A percentile compares a stretch with the other conserved stretches of the same genome.
Evolutionary conservation across 441 rosid genomes (phyloP).

Genomic region (Euphorbia schlechtendalii): DNA sequence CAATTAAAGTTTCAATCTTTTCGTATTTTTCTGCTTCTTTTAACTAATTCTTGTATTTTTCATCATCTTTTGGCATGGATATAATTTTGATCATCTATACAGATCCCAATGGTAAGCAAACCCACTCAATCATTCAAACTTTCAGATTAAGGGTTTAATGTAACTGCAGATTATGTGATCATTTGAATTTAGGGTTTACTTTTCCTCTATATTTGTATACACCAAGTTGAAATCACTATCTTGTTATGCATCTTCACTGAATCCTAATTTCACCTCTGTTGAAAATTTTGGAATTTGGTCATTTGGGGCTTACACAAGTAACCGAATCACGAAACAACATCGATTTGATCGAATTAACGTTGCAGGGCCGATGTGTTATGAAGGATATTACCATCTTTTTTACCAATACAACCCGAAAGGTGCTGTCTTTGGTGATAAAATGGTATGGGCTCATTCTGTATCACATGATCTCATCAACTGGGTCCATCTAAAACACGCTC

Average conservation of each 20-base stretch:
- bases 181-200: too few species aligned
- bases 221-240: too few species aligned
- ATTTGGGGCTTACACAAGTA: too few species aligned
- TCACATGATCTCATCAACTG: constrained; percentile 73
- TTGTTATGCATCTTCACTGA: too few species aligned
- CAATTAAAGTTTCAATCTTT: not conserved
- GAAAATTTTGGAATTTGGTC: too few species aligned
- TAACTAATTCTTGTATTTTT: not conserved
- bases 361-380: constrained; percentile 79
- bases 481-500: constrained; percentile 63
- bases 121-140: not conserved
- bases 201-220: too few species aligned
- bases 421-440: constrained; percentile 70
- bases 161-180: not conserved
- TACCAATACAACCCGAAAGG: constrained; percentile 82
- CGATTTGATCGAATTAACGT: not conserved
- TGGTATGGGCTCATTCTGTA: constrained; percentile 90
- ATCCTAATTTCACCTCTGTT: too few species aligned
- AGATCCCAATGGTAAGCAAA: constrained; percentile 62
- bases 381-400: constrained; percentile 82
- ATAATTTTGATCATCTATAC: constrained; percentile 9
- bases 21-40: not conserved
- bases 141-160: not conserved
- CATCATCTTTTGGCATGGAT: not conserved
- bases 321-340: too few species aligned